Evolutionary conservation across 2,329 filamentous ascomycete species (phyloP).

Genomic region (Neopestalotiopsis sp.): DNA sequence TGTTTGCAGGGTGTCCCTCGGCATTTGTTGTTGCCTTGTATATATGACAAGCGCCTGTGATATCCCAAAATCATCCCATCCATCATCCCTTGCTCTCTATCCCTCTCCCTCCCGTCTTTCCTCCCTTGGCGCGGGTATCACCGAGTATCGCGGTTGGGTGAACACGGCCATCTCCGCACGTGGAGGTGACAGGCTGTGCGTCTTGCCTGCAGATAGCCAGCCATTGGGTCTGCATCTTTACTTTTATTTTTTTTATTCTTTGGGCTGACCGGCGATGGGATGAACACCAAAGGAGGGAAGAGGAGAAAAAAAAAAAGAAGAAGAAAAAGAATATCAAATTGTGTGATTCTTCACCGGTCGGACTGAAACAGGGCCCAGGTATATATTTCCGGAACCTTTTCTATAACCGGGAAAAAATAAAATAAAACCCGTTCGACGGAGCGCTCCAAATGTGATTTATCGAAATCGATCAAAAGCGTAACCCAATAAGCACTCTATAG

Average conservation of each 20-base stretch:
- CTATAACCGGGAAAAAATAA: not conserved
- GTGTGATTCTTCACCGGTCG: conserved; percentile 7
- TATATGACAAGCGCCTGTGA: too few species aligned
- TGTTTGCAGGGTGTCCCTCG: too few species aligned
- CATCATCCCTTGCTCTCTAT: too few species aligned
- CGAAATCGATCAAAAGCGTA: too few species aligned
- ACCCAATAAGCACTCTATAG: too few species aligned
- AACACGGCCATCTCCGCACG: not conserved
- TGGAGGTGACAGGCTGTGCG: not conserved
- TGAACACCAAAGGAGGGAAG: not conserved
- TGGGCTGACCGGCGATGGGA: not conserved
- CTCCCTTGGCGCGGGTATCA: not conserved
- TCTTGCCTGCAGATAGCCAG: not conserved
- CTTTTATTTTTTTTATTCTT: not conserved
- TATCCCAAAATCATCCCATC: too few species aligned
- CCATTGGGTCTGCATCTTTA: not conserved
- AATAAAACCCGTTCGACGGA: too few species aligned
- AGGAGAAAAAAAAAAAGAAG: not conserved
- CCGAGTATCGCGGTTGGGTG: not conserved
- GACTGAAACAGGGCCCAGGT: not conserved
- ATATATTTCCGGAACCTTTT: not conserved
- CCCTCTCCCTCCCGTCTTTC: too few species aligned
- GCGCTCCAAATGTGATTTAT: too few species aligned
- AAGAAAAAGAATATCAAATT: too few species aligned
- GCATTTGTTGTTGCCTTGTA: too few species aligned